Evolutionary conservation across 2,329 filamentous ascomycete genomes (phyloP).

Genomic region (Keithomyces neogunnii): DNA sequence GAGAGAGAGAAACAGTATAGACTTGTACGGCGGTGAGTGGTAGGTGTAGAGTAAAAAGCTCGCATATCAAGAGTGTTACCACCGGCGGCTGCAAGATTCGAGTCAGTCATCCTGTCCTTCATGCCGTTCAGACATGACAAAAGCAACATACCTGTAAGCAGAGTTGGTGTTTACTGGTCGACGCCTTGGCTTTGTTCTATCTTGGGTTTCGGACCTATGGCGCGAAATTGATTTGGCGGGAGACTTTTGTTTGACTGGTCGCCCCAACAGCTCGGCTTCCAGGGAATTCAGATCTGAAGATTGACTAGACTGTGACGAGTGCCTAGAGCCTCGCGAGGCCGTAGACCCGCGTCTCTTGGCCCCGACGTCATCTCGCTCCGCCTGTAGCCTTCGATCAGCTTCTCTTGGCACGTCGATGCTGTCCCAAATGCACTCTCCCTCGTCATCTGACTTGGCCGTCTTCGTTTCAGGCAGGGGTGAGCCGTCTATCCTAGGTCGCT

Average conservation of each 20-base stretch:
- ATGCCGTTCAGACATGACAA: neutral
- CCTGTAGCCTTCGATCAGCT: constrained; percentile 5
- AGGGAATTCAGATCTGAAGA: constrained; percentile 30
- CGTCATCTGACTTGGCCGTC: constrained; percentile 21
- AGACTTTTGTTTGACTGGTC: constrained; percentile 21
- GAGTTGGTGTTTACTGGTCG: constrained; percentile 27
- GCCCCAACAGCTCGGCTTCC: constrained; percentile 29
- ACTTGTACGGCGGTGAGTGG: too few relatives aligned
- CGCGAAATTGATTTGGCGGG: constrained; percentile 15
- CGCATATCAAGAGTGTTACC: constrained; percentile 13
- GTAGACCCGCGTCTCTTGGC: constrained; percentile 12
- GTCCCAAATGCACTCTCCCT: constrained; percentile 11
- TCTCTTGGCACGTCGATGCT: constrained; percentile 7
- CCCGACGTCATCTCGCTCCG: neutral
- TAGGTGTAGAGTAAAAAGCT: neutral
- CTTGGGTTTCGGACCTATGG: constrained; percentile 11
- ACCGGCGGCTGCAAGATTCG: constrained; percentile 22
- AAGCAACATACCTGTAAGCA: constrained; percentile 25
- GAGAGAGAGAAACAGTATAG: too few relatives aligned
- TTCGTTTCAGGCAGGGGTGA: constrained; percentile 10
- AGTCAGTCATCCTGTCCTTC: neutral
- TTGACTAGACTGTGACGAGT: constrained; percentile 21
- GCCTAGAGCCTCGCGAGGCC: constrained; percentile 17
- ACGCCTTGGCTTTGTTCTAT: constrained; percentile 17
- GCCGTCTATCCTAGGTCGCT: neutral